These are phyloP conservation scores for Aphanomyces astaci DNA, from an alignment of 352 stramenopile genomes.

Conservation along the genomic window DNA sequence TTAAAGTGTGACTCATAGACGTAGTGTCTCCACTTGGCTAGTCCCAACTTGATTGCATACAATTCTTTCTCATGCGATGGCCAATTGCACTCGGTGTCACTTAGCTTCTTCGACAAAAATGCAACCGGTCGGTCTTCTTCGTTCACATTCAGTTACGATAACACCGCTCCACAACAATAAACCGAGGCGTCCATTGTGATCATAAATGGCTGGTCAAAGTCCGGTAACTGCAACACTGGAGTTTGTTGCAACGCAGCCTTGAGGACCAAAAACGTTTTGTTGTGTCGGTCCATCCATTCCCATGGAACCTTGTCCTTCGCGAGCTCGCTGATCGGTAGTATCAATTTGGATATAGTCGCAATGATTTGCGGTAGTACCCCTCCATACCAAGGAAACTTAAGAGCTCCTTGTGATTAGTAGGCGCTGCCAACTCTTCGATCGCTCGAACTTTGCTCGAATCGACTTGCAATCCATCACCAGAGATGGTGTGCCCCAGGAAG, in stretches of 20 bases:
- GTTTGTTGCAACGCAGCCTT: neutral
- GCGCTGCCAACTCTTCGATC: too few relatives aligned
- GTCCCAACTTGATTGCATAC: slow-evolving; percentile 24
- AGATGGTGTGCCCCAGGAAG: too few relatives aligned
- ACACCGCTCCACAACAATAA: slow-evolving; percentile 20
- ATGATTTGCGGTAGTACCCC: slow-evolving; percentile 29
- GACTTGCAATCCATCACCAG: too few relatives aligned
- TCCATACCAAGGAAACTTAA: slow-evolving; percentile 27
- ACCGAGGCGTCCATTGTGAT: slow-evolving; percentile 29
- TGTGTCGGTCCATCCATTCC: slow-evolving; percentile 4
- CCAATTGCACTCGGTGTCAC: slow-evolving; percentile 19
- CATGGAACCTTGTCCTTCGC: slow-evolving; percentile 22
- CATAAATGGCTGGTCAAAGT: neutral
- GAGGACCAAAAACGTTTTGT: neutral
- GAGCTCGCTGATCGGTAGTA: slow-evolving; percentile 22
- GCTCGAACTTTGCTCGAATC: too few relatives aligned
- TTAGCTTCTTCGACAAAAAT: slow-evolving; percentile 28
- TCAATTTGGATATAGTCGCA: slow-evolving; percentile 17
- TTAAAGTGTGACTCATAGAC: slow-evolving; percentile 21
- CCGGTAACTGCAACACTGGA: neutral
- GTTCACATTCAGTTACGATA: slow-evolving; percentile 10
- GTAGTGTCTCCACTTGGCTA: slow-evolving; percentile 27
- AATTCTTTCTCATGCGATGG: slow-evolving; percentile 25
- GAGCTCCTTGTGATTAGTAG: slow-evolving; percentile 21
- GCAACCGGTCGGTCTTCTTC: slow-evolving; percentile 26